Conservation (phyloP, 164 flowering plant genomes). For the Dillenia turbinata region DNA sequence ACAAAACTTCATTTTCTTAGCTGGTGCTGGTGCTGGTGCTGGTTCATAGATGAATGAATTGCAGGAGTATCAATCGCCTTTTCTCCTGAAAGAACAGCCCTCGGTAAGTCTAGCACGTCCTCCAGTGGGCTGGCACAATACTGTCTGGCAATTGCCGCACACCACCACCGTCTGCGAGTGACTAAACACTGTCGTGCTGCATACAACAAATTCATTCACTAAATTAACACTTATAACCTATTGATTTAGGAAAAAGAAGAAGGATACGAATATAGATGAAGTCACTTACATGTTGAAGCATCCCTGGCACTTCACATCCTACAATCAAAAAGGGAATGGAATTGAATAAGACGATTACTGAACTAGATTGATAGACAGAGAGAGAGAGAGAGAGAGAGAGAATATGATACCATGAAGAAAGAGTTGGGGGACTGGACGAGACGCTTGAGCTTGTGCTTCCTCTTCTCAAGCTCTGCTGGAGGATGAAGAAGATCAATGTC, state of each 20-base stretch:
- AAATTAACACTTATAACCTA: neutral
- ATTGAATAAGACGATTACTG: neutral
- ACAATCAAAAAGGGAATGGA: neutral
- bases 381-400: neutral
- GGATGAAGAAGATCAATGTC: conserved; percentile 55
- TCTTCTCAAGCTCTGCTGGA: conserved; percentile 59
- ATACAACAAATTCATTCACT: neutral
- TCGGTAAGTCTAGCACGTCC: conserved; percentile 51
- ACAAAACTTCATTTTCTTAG: too few species aligned
- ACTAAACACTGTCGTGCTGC: conserved; percentile 57
- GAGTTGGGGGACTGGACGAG: conserved; percentile 61
- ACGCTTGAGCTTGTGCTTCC: conserved; percentile 67
- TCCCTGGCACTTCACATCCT: conserved; percentile 61
- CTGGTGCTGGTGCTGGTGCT: too few species aligned
- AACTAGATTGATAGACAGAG: neutral
- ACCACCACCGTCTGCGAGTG: conserved; percentile 56
- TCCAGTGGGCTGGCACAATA: conserved; percentile 52
- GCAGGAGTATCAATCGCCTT: conserved; percentile 29
- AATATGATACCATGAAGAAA: conserved; percentile 44
- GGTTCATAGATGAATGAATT: neutral
- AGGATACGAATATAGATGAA: neutral
- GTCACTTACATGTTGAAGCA: conserved; percentile 55
- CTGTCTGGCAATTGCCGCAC: conserved; percentile 53
- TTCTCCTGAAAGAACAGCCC: conserved; percentile 54
- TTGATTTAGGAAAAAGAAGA: neutral